Base-by-base conservation (phyloP, 768 basidiomycete genomes). In the Tephrocybe sp. region DNA sequence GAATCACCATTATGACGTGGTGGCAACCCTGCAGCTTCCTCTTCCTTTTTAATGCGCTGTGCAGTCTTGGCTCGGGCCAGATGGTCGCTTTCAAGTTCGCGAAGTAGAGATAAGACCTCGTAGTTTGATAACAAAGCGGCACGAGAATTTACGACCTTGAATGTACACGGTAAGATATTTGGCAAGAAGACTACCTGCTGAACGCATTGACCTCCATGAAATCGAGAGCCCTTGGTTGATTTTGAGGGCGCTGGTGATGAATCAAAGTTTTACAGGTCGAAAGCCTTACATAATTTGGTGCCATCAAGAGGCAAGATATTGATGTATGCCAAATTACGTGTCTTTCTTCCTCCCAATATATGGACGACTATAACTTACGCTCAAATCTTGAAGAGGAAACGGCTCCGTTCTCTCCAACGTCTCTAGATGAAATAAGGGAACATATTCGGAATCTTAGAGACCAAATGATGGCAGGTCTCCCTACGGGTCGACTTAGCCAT, bases 61-160 rank as follows among this genome's bases (percentile, higher is more conserved):
- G 87, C 86, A 3, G 85, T 79, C 63, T 85, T 88, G 39, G 85
- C 76, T 32, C 84, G 82, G 0, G 82, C 74, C 36, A 88, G 66
- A 65, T 91, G 84, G 58, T 92, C 87, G 12, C 69, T 72, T 65
- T 93, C 88, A 34, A 91, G 85, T 49, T 88, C 81, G 24, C 83
- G 80, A 45, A 97, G 79, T 48, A 94, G 79, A 15, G 77, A 62
- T 40, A 95, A 73, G 53, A 97, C 93, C 67, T 98, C 95, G 60
- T 76, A 83, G 68, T 97, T 96, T 26, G 92, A 88, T 14, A 98
- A 79, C 47, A 96, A 81, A n/a, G 90, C 84, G 14, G 88, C 74
- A 45, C 88, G 81, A 10, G 84, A 62, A 54, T 87, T 83, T 51
- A 91, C 61, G 21, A 90, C 81, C 88, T 91, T 14, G 18, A 32